These are phyloP conservation scores for Penicillium italicum DNA, from an alignment of 2,329 filamentous ascomycete genomes.

Conservation along the genomic window DNA sequence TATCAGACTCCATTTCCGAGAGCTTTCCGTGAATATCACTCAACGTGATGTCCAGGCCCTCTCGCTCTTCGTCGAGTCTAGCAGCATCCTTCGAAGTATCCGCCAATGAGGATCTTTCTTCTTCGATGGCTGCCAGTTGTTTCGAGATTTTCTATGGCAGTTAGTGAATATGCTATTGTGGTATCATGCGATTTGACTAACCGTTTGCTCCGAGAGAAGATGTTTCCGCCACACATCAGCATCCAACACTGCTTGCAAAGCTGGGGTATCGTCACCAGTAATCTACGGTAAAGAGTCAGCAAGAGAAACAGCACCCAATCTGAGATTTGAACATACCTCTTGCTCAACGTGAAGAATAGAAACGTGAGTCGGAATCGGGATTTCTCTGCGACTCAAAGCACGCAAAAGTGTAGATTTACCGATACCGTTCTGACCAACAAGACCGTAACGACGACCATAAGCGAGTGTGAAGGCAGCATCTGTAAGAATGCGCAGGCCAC, in stretches of 20 bases:
- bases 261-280: constrained; percentile 89
- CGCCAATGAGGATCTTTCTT: constrained; percentile 72
- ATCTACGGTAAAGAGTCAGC: constrained; percentile 55
- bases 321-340: constrained; percentile 59
- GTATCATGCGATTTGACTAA: constrained; percentile 42
- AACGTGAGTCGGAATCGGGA: constrained; percentile 93
- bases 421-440: constrained; percentile 99
- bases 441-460: constrained; percentile 89
- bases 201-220: constrained; percentile 79
- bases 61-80: constrained; percentile 78
- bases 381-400: constrained; percentile 86
- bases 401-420: constrained; percentile 93
- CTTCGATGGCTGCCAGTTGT: constrained; percentile 72
- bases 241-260: constrained; percentile 90
- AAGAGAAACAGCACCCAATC: not conserved
- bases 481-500: constrained; percentile 80
- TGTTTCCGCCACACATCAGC: constrained; percentile 99
- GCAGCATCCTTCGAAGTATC: constrained; percentile 89
- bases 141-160: constrained; percentile 64
- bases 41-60: constrained; percentile 84
- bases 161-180: not conserved
- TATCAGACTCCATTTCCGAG: constrained; percentile 98
- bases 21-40: constrained; percentile 89
- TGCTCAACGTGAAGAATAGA: constrained; percentile 99
- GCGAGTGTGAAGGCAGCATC: constrained; percentile 88